Percentiles rank a stretch among this genome's conserved stretches.
These are phyloP conservation scores for Cladosporium sphaerospermum DNA, from an alignment of 2,329 filamentous ascomycete species.

Conservation along the genomic window DNA sequence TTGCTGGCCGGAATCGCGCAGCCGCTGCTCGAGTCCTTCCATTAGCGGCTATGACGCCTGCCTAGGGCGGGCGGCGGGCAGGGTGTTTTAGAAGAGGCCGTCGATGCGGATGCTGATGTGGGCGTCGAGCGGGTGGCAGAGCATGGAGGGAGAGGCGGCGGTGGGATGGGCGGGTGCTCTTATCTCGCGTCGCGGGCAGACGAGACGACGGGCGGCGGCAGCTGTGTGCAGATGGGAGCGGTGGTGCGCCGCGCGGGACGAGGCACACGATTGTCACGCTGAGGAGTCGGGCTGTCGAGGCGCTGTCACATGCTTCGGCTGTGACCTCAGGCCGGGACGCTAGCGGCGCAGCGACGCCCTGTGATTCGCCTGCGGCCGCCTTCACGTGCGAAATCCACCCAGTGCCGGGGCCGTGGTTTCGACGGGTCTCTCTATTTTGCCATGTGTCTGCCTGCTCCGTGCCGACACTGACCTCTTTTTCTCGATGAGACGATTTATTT, in stretches of 20 bases:
- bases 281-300: constrained; percentile 10
- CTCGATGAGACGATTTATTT: too few relatives aligned
- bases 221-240: neutral
- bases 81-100: neutral
- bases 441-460: neutral
- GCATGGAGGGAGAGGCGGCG: neutral
- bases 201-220: constrained; percentile 1
- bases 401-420: neutral
- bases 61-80: too few relatives aligned
- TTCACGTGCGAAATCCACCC: neutral
- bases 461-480: too few relatives aligned
- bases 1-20: neutral
- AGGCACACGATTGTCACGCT: neutral
- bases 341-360: neutral
- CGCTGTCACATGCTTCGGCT: constrained; percentile 12
- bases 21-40: constrained; percentile 8
- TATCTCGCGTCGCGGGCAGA: constrained; percentile 5
- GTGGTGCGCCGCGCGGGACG: neutral
- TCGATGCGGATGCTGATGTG: constrained; percentile 7
- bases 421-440: neutral
- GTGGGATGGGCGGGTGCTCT: neutral
- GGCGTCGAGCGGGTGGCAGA: constrained; percentile 1
- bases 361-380: neutral
- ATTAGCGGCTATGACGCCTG: constrained; percentile 1
- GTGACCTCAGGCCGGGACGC: neutral